phyloP scores from a whole-genome alignment of 495 filamentous ascomycete genomes.

The Lophium mytilinum region DNA sequence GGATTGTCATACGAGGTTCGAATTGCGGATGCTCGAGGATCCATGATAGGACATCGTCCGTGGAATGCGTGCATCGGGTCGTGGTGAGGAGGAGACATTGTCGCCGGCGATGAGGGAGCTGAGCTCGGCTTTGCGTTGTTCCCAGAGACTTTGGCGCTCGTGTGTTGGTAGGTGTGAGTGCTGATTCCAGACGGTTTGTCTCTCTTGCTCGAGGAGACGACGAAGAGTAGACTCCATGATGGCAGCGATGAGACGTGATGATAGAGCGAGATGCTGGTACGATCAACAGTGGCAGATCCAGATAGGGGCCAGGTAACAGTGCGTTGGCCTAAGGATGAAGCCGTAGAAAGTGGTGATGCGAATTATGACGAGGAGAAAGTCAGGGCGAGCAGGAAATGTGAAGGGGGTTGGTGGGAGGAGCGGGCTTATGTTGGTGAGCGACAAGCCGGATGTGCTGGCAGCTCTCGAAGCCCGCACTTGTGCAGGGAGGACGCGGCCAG shows the following conservation, averaged over 20 bases:
- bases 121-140: neutral
- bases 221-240: constrained; percentile 5
- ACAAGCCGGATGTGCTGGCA: neutral
- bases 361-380: constrained; percentile 10
- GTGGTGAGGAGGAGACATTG: neutral
- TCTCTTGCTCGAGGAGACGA: constrained; percentile 8
- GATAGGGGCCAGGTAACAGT: neutral
- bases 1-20: constrained; percentile 14
- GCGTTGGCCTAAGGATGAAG: neutral
- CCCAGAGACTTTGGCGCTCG: constrained; percentile 8
- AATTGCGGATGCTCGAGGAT: neutral
- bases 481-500: too few relatives aligned
- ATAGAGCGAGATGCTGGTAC: neutral
- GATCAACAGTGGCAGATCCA: constrained; percentile 6
- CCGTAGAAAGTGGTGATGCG: constrained; percentile 1
- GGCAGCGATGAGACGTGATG: neutral
- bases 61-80: constrained; percentile 8
- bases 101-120: neutral
- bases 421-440: constrained; percentile 14
- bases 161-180: constrained; percentile 9
- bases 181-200: constrained; percentile 8
- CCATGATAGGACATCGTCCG: constrained; percentile 15
- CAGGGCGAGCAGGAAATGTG: constrained; percentile 19
- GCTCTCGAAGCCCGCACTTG: neutral
- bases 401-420: constrained; percentile 6